Base-by-base conservation (phyloP, 768 basidiomycete genomes). In the Boletus subparvulus region DNA sequence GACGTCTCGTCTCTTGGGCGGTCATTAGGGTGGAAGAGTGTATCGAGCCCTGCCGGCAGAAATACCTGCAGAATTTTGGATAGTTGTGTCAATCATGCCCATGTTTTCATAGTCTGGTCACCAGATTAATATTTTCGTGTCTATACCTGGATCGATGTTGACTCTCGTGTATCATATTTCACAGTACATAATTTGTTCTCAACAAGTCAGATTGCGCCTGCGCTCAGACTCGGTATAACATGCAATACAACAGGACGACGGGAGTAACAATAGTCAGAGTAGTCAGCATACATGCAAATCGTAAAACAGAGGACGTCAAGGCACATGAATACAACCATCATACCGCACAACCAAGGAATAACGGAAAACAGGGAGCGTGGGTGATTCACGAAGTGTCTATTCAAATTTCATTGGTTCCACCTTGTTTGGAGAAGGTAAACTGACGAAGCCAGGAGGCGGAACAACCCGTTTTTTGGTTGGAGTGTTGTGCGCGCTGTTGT, bases 341-440 rank as follows among this genome's bases (percentile, higher is more conserved):
- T 19, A 58, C 11, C 37, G 16, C 47, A 63, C 47, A 57, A 52
- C 39, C 56, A 46, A 47, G 46, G 39, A 50, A 26, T 12, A 51
- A 47, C 19, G n/a, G 26, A 52, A 49, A 60, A 33, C 33, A 45
- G 32, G 26, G 44, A 46, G 17, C 24, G 30, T 36, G 44, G 19
- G 13, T 42, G 28, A 37, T 55, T 35, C 13, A 26, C 3, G 13
- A 53, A 19, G 42, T 24, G 26, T 39, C 63, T 66, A 77, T 39
- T 75, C 75, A 44, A 80, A 71, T 49, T 69, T 77, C 47, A 80
- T 72, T 6, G 79, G 71, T 32, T 83, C 81, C 42, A 77, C 61
- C 64, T 71, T 80, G 59, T 65, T 68, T 11, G 78, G 76, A 19
- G 75, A 69, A 26, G 80, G 82, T 41, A 81, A 60, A 37, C 47